Base-by-base conservation (phyloP, 371 early-diverging fungal genomes). In the Paraphysoderma sedebokerense region DNA sequence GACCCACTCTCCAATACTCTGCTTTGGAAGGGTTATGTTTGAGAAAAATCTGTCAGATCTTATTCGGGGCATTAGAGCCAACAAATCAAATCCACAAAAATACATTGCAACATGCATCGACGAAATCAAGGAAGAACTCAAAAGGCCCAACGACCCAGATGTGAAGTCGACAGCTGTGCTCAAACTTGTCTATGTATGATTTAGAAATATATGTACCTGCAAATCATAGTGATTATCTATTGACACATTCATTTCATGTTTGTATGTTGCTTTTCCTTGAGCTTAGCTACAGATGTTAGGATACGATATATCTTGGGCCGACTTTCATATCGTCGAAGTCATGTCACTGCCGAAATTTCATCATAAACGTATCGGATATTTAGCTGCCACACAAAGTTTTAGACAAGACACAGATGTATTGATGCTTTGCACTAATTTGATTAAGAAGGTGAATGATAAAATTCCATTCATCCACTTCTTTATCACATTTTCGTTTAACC, bases 221-320 rank as follows among this genome's bases (percentile, higher is more conserved):
- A n/a, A n/a, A n/a, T n/a, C n/a, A n/a, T n/a, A n/a, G n/a, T n/a
- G n/a, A n/a, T n/a, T n/a, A n/a, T n/a, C 31, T 7, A 3, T 0
- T 47, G 15, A 31, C 7, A 12, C 1, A 31, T 22, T 20, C 20
- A 31, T 13, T 11, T 19, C 27, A 12, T 30, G 53, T 20, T n/a
- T 56, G 30, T 12, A 5, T 32, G 30, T 33, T 44, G 27, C 50
- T 24, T 28, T 3, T 13, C 29, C 19, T 31, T 33, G 22, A 1
- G 26, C 31, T 28, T 63, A 87, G 82, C 74, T 95, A 27, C 91
- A 92, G 69, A 92, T 92, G 91, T 72, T 89, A 22, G 96, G 97
- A 3, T 92, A 91, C 51, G 90, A 90, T 56, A 88, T 88, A 85
- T 75, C 77, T 3, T 96, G 95, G 93, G 92, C 93, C 0, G 79